Conservation (phyloP, 73 alveolate species). For the Uronychia binucleata region DNA sequence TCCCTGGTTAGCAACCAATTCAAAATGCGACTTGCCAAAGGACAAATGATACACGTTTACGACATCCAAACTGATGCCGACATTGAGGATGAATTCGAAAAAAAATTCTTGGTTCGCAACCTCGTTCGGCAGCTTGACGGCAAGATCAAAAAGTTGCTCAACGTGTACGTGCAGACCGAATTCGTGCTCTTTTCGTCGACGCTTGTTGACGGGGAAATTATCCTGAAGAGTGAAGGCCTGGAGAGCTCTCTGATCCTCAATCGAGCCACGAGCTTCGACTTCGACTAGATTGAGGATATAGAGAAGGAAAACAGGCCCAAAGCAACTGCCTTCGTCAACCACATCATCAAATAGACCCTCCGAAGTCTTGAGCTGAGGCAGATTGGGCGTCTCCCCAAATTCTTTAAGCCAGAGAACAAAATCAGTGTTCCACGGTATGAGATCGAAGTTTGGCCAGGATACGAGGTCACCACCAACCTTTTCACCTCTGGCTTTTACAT, state of each 20-base stretch:
- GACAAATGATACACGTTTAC: not conserved
- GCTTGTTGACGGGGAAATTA: not conserved
- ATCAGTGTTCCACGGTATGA: conserved; percentile 34
- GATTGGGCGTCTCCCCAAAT: conserved; percentile 37
- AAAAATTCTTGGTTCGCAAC: not conserved
- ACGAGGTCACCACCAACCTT: conserved; percentile 25
- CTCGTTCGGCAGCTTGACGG: not conserved
- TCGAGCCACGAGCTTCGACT: not conserved
- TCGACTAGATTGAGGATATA: not conserved
- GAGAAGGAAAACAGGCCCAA: not conserved
- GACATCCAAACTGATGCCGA: not conserved
- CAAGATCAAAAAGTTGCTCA: not conserved
- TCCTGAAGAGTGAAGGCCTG: not conserved
- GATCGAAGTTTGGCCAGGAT: conserved; percentile 69
- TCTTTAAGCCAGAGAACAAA: conserved; percentile 37
- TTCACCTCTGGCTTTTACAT: conserved; percentile 47
- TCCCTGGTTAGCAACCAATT: not conserved
- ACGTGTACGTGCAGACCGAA: not conserved
- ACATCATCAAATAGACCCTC: not conserved
- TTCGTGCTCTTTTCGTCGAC: not conserved
- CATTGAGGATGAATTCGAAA: not conserved
- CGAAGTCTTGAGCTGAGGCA: not conserved
- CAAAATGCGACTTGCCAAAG: not conserved
- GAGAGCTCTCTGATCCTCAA: not conserved
- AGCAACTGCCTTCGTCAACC: not conserved